Base-by-base conservation (phyloP, 805 yeast genomes). In the Kodamaea fukazawae region DNA sequence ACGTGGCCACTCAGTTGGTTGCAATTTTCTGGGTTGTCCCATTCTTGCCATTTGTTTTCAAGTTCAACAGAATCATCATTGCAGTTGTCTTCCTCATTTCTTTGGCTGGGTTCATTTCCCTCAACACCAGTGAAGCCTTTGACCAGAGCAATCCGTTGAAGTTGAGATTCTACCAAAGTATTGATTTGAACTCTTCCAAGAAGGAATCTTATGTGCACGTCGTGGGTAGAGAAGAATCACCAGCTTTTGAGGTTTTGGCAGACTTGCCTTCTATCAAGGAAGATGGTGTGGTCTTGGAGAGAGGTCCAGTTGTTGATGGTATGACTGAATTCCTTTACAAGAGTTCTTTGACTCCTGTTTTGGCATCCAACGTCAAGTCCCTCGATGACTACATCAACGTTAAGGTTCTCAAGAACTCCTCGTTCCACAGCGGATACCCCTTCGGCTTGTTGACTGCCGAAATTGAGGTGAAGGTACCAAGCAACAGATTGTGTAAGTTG, bases 371-470 rank as follows among this genome's bases (percentile, higher is more conserved):
- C 2, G 62, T 70, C 5, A 63, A 65, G 22, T 43, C 55, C 6
- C 60, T 65, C 30, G 53, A 60, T 4, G 70, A 76, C 10, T 76
- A 75, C 50, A 52, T 86, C 46, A 54, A 67, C 8, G 55, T 84
- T 5, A 71, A 76, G 12, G 66, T 82, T 5, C 45, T 81, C 36
- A 67, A 68, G 22, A 71, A 81, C 46, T 71, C 78, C 2, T 67
- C 78, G 29, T 49, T 66, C 4, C 61, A 61, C 18, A 55, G 57
- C 5, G 65, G 60, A 32, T 67, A 72, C 40, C 75, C 83, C 1
- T 84, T 79, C 56, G 81, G 82, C 0, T 86, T 89, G 38, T 66
- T 81, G 43, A 71, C 73, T 13, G 89, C 86, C 1, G 81, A 81
- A 32, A 51, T 88, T 29, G 61, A 60, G 38, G 75, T 88, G 35